A percentile compares a stretch with the other conserved stretches of the same genome.
Evolutionary conservation across 2,329 filamentous ascomycete species (phyloP).

Genomic region (Penicillium frequentans): DNA sequence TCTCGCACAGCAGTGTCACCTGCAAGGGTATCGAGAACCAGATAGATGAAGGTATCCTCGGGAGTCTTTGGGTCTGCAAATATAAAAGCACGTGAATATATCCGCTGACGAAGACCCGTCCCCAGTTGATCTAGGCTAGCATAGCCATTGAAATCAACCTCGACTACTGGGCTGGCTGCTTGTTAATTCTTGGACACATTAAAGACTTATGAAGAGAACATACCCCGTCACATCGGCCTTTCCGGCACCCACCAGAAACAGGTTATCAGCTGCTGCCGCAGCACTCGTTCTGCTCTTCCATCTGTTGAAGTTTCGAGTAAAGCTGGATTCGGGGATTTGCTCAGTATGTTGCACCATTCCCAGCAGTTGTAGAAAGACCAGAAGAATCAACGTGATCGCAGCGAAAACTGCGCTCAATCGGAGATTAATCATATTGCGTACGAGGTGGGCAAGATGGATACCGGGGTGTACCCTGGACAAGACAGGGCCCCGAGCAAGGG

Average conservation of each 20-base stretch:
- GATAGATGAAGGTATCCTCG: constrained; percentile 75
- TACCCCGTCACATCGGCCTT: constrained; percentile 74
- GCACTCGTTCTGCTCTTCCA: constrained; percentile 26
- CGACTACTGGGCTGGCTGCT: constrained; percentile 70
- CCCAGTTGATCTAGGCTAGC: constrained; percentile 81
- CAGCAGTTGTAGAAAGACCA: constrained; percentile 35
- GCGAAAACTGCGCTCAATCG: constrained; percentile 26
- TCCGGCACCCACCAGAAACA: constrained; percentile 66
- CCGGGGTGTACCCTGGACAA: constrained; percentile 5
- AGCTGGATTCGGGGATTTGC: constrained; percentile 13
- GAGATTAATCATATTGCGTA: constrained; percentile 30
- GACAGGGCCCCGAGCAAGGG: background rate
- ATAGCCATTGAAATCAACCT: constrained; percentile 90
- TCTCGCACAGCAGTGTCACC: constrained; percentile 86
- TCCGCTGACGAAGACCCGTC: constrained; percentile 78
- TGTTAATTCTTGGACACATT: background rate
- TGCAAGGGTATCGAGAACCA: constrained; percentile 82
- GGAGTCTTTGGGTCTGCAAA: constrained; percentile 67
- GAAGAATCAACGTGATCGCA: constrained; percentile 25
- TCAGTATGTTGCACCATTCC: constrained; percentile 20
- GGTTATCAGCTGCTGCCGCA: constrained; percentile 33
- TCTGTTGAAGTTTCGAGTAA: constrained; percentile 18
- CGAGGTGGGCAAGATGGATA: background rate
- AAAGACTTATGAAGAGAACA: background rate
- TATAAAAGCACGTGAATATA: constrained; percentile 89